Percentiles rank a stretch among this genome's conserved stretches.
Evolutionary conservation across 768 basidiomycete species (phyloP).

Genomic region (Mycena venus): DNA sequence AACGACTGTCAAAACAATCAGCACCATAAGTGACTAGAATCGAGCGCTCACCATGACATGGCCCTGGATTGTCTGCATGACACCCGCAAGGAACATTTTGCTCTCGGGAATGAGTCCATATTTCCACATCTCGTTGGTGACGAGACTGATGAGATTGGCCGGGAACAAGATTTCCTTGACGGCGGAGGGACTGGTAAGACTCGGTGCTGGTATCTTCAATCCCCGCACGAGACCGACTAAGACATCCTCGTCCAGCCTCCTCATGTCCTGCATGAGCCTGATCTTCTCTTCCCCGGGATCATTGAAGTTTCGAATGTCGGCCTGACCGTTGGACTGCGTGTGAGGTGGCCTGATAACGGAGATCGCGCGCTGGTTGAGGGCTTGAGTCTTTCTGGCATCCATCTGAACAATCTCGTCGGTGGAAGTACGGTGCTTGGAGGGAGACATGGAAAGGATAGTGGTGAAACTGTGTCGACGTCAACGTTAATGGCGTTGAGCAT

Average conservation of each 20-base stretch:
- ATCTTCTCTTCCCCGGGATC: conserved; percentile 97
- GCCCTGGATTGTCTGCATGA: conserved; percentile 97
- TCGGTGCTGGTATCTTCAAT: conserved; percentile 93
- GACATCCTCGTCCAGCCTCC: conserved; percentile 93
- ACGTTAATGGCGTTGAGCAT: conserved; percentile 75
- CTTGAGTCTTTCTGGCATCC: conserved; percentile 78
- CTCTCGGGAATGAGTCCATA: conserved; percentile 97
- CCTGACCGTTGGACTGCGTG: conserved; percentile 73
- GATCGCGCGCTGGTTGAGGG: conserved; percentile 83
- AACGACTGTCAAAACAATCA: conserved; percentile 72
- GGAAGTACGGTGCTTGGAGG: conserved; percentile 77
- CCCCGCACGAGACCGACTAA: conserved; percentile 90
- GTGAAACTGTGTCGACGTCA: conserved; percentile 91
- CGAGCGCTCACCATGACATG: conserved; percentile 95
- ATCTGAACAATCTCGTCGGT: conserved; percentile 85
- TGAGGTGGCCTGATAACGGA: conserved; percentile 89
- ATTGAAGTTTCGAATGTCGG: conserved; percentile 83
- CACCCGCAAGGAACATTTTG: conserved; percentile 97
- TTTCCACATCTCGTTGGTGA: conserved; percentile 99
- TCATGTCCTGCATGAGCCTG: conserved; percentile 90
- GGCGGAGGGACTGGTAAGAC: conserved; percentile 89
- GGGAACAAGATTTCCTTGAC: conserved; percentile 99
- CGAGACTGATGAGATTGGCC: conserved; percentile 95
- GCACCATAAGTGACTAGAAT: conserved; percentile 13
- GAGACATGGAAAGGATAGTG: conserved; percentile 75